Conservation (phyloP, 2,329 filamentous ascomycete genomes). For the Teratosphaeriaceae sp. region DNA sequence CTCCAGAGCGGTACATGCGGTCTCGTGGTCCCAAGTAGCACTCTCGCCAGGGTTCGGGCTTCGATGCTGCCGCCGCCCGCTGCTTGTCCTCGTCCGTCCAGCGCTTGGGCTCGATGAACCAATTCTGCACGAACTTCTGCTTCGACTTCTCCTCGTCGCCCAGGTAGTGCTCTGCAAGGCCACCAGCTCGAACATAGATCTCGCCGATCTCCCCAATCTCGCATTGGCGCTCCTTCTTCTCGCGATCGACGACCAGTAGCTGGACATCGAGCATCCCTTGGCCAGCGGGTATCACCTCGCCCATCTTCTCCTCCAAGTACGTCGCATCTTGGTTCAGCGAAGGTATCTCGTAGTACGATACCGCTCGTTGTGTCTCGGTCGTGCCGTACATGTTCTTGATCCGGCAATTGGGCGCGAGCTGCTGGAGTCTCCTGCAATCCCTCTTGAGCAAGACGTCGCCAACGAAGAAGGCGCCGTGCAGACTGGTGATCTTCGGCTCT, state of each 20-base stretch:
- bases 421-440: slow-evolving; percentile 71
- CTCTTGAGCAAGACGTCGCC: slow-evolving; percentile 82
- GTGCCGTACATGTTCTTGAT: slow-evolving; percentile 87
- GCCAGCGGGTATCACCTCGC: slow-evolving; percentile 75
- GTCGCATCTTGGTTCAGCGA: slow-evolving; percentile 57
- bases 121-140: slow-evolving; percentile 75
- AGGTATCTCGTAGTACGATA: slow-evolving; percentile 76
- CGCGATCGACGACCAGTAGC: slow-evolving; percentile 71
- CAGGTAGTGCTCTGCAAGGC: slow-evolving; percentile 76
- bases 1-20: slow-evolving; percentile 79
- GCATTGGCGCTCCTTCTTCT: slow-evolving; percentile 62
- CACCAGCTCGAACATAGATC: slow-evolving; percentile 73
- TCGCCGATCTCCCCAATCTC: slow-evolving; percentile 77
- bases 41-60: slow-evolving; percentile 66
- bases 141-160: slow-evolving; percentile 57
- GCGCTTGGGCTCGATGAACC: slow-evolving; percentile 70
- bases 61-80: slow-evolving; percentile 38
- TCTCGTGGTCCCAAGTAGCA: slow-evolving; percentile 79
- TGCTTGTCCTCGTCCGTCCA: slow-evolving; percentile 62
- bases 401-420: slow-evolving; percentile 64
- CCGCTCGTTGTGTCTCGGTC: slow-evolving; percentile 74
- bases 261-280: slow-evolving; percentile 86
- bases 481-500: slow-evolving; percentile 54
- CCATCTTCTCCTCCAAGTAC: slow-evolving; percentile 54
- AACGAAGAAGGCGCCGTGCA: slow-evolving; percentile 83